Base-by-base conservation (phyloP, 2,329 filamentous ascomycete species). In the Byssothecium circinans region DNA sequence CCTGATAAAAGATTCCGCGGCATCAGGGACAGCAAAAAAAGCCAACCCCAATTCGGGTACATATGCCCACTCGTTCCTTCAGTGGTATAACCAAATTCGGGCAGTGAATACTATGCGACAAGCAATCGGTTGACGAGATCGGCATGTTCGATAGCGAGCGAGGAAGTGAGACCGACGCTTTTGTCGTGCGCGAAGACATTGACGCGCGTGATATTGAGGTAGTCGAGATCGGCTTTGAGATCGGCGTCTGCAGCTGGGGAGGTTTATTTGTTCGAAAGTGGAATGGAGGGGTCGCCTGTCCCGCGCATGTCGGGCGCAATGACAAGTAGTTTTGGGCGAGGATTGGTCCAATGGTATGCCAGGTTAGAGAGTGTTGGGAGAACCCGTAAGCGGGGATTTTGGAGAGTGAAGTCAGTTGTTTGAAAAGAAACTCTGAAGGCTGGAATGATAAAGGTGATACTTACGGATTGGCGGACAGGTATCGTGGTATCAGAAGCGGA, bases 141-240 rank as follows among this genome's bases (percentile, higher is more conserved):
- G 0, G 70, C 73, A 48, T 75, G 47, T 43, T 71, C 62, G 4
- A 65, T 59, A 0, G 74, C 72, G 0, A 78, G 62, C 0, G 74
- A 73, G 0, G 68, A 54, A 2, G 74, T 74, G 23, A 74, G 61
- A 0, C 75, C 76, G 3, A 67, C 69, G 14, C 75, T 75, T 46
- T 77, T 78, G 46, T 79, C 76, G 50, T 78, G 75, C 0, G 70
- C 62, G 50, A 78, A 71, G 0, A 78, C 69, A 47, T 75, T 75
- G 8, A 56, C 50, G 18, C 40, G 36, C 12, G 48, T 58, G 41
- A 67, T 64, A 41, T 54, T 49, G 10, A 65, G 56, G 47, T 62
- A 67, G 30, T 62, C 53, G 8, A 67, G 47, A 8, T 65, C 42
- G 5, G 53, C 62, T 27, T 57, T 49, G 19, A 60, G 52, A 34